Conservation (phyloP, 768 basidiomycete genomes). For the Amanita muscaria region DNA sequence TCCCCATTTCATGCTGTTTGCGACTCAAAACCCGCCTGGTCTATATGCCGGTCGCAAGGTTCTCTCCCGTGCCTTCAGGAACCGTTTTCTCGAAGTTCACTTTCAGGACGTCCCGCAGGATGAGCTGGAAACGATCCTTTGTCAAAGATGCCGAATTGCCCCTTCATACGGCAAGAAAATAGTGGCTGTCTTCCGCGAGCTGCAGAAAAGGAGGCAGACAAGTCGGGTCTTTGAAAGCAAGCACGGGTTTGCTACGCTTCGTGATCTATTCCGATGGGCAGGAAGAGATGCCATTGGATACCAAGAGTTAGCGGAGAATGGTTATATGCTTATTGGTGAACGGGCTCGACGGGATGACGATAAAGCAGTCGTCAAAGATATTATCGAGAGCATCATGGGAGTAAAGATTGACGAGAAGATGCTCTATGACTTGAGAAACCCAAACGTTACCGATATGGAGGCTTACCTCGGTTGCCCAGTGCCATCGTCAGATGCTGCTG, state of each 20-base stretch:
- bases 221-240: slow-evolving; percentile 96
- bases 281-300: slow-evolving; percentile 82
- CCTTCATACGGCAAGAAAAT: slow-evolving; percentile 90
- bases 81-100: slow-evolving; percentile 95
- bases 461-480: slow-evolving; percentile 48
- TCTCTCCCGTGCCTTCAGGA: slow-evolving; percentile 91
- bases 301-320: slow-evolving; percentile 90
- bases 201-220: slow-evolving; percentile 86
- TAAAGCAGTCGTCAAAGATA: slow-evolving; percentile 81
- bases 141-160: slow-evolving; percentile 84
- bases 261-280: slow-evolving; percentile 97
- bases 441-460: slow-evolving; percentile 27
- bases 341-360: slow-evolving; percentile 80
- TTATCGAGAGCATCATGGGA: slow-evolving; percentile 84
- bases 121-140: slow-evolving; percentile 91
- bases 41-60: slow-evolving; percentile 93
- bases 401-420: slow-evolving; percentile 67
- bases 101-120: slow-evolving; percentile 94
- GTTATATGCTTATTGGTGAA: slow-evolving; percentile 96
- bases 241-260: slow-evolving; percentile 91
- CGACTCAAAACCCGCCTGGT: slow-evolving; percentile 96
- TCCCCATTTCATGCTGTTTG: slow-evolving; percentile 95
- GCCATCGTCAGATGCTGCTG: slow-evolving; percentile 29
- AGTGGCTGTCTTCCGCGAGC: slow-evolving; percentile 84
- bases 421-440: slow-evolving; percentile 53